A percentile compares a stretch with the other conserved stretches of the same genome.
phyloP scores from a whole-genome alignment of 1,284 basidiomycete species.

The Trichosporon sp. region DNA sequence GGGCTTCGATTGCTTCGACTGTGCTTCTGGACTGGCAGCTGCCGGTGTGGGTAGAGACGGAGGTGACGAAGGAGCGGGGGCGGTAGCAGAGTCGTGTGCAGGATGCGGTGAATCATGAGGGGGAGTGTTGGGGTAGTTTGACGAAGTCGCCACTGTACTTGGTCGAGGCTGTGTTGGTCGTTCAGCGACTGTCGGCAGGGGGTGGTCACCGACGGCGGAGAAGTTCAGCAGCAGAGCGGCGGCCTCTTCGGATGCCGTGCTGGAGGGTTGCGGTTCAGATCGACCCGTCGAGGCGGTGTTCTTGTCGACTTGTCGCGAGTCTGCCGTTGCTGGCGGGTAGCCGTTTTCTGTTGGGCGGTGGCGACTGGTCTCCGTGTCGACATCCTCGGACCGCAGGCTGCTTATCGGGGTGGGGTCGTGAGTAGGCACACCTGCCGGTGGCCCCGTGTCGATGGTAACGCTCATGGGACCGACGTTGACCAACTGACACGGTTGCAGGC shows the following conservation, averaged over 20 bases:
- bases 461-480: background rate
- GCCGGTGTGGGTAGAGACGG: slow-evolving; percentile 16
- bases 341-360: background rate
- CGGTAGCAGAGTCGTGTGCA: background rate
- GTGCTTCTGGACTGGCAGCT: slow-evolving; percentile 20
- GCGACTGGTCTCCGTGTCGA: background rate
- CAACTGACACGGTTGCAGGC: slow-evolving; percentile 3
- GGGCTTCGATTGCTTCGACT: slow-evolving; percentile 25
- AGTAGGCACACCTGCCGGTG: background rate
- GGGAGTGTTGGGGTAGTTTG: slow-evolving; percentile 30
- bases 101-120: slow-evolving; percentile 26
- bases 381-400: background rate
- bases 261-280: background rate
- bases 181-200: slow-evolving; percentile 8
- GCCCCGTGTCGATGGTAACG: background rate
- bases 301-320: background rate
- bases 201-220: slow-evolving; percentile 18
- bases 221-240: slow-evolving; percentile 34
- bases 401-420: background rate
- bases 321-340: background rate
- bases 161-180: background rate
- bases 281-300: background rate
- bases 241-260: slow-evolving; percentile 24
- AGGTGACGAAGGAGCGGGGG: slow-evolving; percentile 18
- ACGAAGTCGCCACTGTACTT: background rate